phyloP scores from a whole-genome alignment of 495 filamentous ascomycete species.

The Xylaria curta region DNA sequence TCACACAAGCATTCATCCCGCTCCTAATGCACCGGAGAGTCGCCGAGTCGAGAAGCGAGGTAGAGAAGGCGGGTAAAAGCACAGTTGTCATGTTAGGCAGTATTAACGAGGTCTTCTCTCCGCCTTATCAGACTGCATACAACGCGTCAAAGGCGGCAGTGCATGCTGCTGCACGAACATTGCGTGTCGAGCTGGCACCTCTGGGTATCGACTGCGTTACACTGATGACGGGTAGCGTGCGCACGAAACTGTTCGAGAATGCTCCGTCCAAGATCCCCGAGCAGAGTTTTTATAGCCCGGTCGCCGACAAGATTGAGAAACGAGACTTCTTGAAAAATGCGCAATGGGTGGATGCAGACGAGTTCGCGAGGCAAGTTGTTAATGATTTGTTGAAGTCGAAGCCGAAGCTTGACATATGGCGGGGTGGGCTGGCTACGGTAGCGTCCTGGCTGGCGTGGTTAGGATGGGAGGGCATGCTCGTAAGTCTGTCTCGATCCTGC shows the following conservation, averaged over 20 bases:
- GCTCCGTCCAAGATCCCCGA: constrained; percentile 33
- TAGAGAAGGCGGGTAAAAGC: constrained; percentile 46
- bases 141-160: constrained; percentile 62
- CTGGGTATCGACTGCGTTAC: constrained; percentile 51
- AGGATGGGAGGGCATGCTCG: constrained; percentile 30
- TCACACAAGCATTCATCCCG: constrained; percentile 62
- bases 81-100: constrained; percentile 58
- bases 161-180: constrained; percentile 45
- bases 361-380: constrained; percentile 40
- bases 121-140: constrained; percentile 55
- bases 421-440: constrained; percentile 35
- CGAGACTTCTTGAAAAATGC: constrained; percentile 32
- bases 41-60: background rate
- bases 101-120: constrained; percentile 52
- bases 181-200: constrained; percentile 61
- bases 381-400: constrained; percentile 37
- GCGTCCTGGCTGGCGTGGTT: constrained; percentile 34
- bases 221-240: constrained; percentile 42
- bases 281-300: constrained; percentile 30
- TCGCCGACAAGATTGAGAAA: constrained; percentile 28
- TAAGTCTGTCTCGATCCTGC: background rate
- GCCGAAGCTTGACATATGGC: constrained; percentile 42
- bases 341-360: constrained; percentile 33
- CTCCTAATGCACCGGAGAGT: constrained; percentile 46
- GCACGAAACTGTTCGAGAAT: constrained; percentile 34